These are phyloP conservation scores for Candida stauntonica DNA, from an alignment of 805 yeast genomes.

Conservation along the genomic window DNA sequence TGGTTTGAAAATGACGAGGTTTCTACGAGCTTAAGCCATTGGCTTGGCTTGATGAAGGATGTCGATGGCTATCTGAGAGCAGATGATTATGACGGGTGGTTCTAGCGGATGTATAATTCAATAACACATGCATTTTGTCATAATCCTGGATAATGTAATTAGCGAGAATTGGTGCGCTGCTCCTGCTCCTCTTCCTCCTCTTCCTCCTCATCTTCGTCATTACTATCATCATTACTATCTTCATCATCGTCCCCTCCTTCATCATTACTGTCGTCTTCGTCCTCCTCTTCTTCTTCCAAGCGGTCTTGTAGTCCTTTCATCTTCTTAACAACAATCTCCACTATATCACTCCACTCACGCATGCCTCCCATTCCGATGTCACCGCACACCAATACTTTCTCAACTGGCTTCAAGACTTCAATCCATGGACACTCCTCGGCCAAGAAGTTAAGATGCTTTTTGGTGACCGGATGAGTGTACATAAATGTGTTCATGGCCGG, in stretches of 20 bases:
- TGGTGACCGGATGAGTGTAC: slow-evolving; percentile 76
- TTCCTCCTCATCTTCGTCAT: slow-evolving; percentile 38
- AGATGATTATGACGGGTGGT: slow-evolving; percentile 28
- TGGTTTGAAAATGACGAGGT: slow-evolving; percentile 22
- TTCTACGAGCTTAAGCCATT: slow-evolving; percentile 5
- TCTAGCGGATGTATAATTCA: too few species aligned
- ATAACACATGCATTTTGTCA: too few species aligned
- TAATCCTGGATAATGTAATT: background rate
- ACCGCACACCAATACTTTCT: slow-evolving; percentile 74
- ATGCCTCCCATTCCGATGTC: slow-evolving; percentile 92
- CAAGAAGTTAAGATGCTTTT: slow-evolving; percentile 58
- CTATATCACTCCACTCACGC: slow-evolving; percentile 85
- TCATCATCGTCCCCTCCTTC: slow-evolving; percentile 34
- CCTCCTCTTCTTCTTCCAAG: slow-evolving; percentile 42
- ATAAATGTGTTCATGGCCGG: slow-evolving; percentile 88
- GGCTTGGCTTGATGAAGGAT: slow-evolving; percentile 25
- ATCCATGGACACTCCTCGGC: slow-evolving; percentile 72
- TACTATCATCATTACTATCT: slow-evolving; percentile 37
- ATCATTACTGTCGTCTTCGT: slow-evolving; percentile 38
- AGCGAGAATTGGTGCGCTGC: background rate
- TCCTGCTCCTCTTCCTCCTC: slow-evolving; percentile 32
- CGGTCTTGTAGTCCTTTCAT: slow-evolving; percentile 16
- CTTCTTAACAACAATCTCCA: slow-evolving; percentile 46
- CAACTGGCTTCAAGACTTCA: slow-evolving; percentile 73
- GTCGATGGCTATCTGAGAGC: slow-evolving; percentile 14